Evolutionary conservation across 1,139 yeast species (phyloP).

Genomic region (Candida sanyaensis): DNA sequence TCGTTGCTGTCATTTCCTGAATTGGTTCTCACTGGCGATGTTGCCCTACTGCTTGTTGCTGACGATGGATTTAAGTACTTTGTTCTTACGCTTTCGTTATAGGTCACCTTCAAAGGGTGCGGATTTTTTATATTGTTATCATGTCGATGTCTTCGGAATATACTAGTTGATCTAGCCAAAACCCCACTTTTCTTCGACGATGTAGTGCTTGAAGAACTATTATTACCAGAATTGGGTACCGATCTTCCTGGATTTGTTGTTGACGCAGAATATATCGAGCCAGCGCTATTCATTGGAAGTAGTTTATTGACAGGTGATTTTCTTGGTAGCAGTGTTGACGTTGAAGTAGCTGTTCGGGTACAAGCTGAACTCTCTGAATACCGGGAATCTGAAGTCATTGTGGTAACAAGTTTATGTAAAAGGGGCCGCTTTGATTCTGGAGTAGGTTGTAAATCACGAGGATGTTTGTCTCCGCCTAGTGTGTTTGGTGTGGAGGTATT

Average conservation of each 20-base stretch:
- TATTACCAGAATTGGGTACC: conserved; percentile 4
- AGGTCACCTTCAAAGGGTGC: conserved; percentile 20
- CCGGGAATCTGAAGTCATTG: conserved; percentile 10
- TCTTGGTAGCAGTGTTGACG: conserved; percentile 6
- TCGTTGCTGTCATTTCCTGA: background rate
- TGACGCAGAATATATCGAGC: background rate
- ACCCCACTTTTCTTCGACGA: conserved; percentile 28
- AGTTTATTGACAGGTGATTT: background rate
- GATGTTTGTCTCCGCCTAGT: background rate
- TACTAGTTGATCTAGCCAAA: conserved; percentile 32
- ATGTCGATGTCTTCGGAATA: conserved; percentile 28
- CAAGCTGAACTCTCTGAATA: conserved; percentile 4
- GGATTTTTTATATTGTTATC: conserved; percentile 10
- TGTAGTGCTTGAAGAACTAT: conserved; percentile 9
- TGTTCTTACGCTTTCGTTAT: conserved; percentile 33
- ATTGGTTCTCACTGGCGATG: conserved; percentile 19
- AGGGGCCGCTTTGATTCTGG: conserved; percentile 9
- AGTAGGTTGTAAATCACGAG: conserved; percentile 2
- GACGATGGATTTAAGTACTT: background rate
- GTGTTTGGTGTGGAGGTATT: background rate
- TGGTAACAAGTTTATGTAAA: conserved; percentile 11
- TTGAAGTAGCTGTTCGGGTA: conserved; percentile 8
- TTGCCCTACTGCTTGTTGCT: conserved; percentile 22
- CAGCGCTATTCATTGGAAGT: background rate
- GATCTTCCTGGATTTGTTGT: conserved; percentile 4